Percentiles rank a stretch among this genome's conserved stretches.
phyloP scores from a whole-genome alignment of 805 yeast genomes.

The Kuraishia borneana region DNA sequence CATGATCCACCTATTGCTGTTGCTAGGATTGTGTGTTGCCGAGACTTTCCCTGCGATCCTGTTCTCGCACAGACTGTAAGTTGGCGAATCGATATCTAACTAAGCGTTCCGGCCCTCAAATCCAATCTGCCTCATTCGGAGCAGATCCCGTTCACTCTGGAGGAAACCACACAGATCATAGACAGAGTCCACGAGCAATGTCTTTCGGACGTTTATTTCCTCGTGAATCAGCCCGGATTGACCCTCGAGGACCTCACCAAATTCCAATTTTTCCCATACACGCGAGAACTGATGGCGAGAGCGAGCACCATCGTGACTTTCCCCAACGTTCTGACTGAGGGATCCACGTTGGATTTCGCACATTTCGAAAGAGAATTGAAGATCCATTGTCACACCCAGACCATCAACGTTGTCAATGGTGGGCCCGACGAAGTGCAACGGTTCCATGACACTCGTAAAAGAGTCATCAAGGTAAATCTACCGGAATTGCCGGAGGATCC shows the following conservation, averaged over 20 bases:
- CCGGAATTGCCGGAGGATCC: conserved; percentile 32
- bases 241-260: conserved; percentile 31
- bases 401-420: conserved; percentile 24
- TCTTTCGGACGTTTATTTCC: conserved; percentile 42
- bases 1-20: too few relatives aligned
- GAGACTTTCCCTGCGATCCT: conserved; percentile 14
- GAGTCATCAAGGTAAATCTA: conserved; percentile 52
- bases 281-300: conserved; percentile 38
- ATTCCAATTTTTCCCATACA: conserved; percentile 30
- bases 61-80: conserved; percentile 11
- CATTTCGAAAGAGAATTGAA: conserved; percentile 29
- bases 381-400: conserved; percentile 40
- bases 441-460: conserved; percentile 51
- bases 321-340: conserved; percentile 31
- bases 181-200: conserved; percentile 24
- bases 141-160: conserved; percentile 16
- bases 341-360: conserved; percentile 27
- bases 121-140: conserved; percentile 16
- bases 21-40: too few relatives aligned
- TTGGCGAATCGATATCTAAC: too few relatives aligned
- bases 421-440: conserved; percentile 33
- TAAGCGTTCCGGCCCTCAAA: conserved; percentile 15
- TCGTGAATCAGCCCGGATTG: conserved; percentile 45
- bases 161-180: conserved; percentile 12
- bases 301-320: conserved; percentile 54